Evolutionary conservation across 805 yeast species (phyloP).

Genomic region (Kazachstania taianensis): DNA sequence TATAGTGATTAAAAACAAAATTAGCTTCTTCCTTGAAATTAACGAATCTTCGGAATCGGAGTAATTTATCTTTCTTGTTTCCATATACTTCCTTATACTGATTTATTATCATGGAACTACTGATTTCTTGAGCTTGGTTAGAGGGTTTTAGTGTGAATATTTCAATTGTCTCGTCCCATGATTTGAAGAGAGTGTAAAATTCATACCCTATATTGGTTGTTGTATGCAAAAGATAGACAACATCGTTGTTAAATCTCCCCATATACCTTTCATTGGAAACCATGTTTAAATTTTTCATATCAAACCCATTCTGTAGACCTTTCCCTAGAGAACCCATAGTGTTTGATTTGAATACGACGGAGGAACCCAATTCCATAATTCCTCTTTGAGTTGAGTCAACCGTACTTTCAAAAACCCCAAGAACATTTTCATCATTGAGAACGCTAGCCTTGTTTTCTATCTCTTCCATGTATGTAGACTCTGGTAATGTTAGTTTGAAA

Average conservation of each 20-base stretch:
- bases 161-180: slow-evolving; percentile 44
- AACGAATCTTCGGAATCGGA: slow-evolving; percentile 37
- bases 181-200: slow-evolving; percentile 54
- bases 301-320: slow-evolving; percentile 80
- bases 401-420: slow-evolving; percentile 70
- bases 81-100: slow-evolving; percentile 45
- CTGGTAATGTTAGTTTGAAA: slow-evolving; percentile 61
- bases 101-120: slow-evolving; percentile 30
- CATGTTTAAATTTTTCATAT: slow-evolving; percentile 41
- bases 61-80: slow-evolving; percentile 37
- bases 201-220: slow-evolving; percentile 62
- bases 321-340: slow-evolving; percentile 76
- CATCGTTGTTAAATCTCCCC: slow-evolving; percentile 42
- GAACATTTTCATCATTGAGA: slow-evolving; percentile 48
- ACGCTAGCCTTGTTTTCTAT: slow-evolving; percentile 47
- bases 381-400: slow-evolving; percentile 62
- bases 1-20: slow-evolving; percentile 47
- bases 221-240: slow-evolving; percentile 58
- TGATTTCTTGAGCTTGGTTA: slow-evolving; percentile 43
- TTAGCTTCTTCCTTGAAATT: slow-evolving; percentile 42
- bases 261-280: slow-evolving; percentile 46
- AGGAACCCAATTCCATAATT: slow-evolving; percentile 66
- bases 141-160: slow-evolving; percentile 63
- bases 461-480: slow-evolving; percentile 48
- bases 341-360: slow-evolving; percentile 57